Evolutionary conservation across 805 yeast genomes (phyloP), one percentile per base, ranked within the genome.

Genomic region (Candida broadrunensis): DNA sequence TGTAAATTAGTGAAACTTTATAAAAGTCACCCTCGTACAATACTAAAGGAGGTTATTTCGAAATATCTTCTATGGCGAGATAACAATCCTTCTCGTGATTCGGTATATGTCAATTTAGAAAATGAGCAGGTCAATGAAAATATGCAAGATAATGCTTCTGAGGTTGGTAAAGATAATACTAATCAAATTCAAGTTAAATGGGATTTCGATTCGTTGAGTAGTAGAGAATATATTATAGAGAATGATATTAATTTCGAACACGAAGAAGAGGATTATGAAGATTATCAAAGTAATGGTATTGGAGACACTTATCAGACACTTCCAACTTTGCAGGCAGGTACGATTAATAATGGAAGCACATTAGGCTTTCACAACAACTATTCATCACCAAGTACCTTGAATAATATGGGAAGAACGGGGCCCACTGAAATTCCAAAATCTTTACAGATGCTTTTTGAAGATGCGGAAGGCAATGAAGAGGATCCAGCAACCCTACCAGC

Each of bases 151-250:
- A 37, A 39, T 27, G 38, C 37, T 11, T 13, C 27, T 4, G 36
- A 31, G 13, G 35, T 36, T 26, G 40, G 27, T 12, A 44, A 41
- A 26, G 49, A 46, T 3, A 49, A 44, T 8, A 41, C 50, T 11
- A 46, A 48, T 16, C 61, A 55, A 23, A 55, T 70, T 21, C 73
- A 68, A 47, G 80, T 85, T 17, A 83, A 84, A 56, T 88, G 96
- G 97, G 96, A 88, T 63, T 88, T 88, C 54, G 96, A 88, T 59
- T 85, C 93, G 0, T 63, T 87, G 40, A 82, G 85, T 54, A 77
- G 85, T 32, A 73, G 80, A 25, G 91, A 85, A 47, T 85, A 85
- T 56, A 81, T 85, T 25, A 61, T 84, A 36, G 89, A 83, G 37
- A 83, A 83, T 56, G 86, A 82, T 39, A 80, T 83, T 33, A 73